phyloP scores from a whole-genome alignment of 108 stramenopile genomes.

The Pseudonitzschia multiseries region DNA sequence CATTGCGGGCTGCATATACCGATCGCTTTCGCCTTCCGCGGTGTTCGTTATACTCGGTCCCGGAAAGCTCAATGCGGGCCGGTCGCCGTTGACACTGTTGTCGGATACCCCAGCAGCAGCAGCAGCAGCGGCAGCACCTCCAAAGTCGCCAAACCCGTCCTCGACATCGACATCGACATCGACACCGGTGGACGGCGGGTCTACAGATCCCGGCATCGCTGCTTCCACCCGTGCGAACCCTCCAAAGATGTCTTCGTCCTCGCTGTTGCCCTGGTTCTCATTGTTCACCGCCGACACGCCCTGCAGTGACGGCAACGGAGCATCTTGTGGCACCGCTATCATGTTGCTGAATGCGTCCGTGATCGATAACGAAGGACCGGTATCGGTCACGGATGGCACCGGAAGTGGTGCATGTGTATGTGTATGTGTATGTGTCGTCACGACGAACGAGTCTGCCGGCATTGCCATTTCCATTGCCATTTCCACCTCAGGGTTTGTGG shows the following conservation, averaged over 20 bases:
- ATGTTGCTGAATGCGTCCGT: conserved; percentile 10
- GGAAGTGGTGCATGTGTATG: background rate
- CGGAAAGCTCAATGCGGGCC: too few species aligned
- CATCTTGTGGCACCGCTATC: conserved; percentile 5
- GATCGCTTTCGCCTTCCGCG: too few species aligned
- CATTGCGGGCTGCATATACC: too few species aligned
- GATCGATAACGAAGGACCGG: background rate
- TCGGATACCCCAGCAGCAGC: too few species aligned
- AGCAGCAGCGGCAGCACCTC: too few species aligned
- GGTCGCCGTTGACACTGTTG: too few species aligned
- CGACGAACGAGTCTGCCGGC: too few species aligned
- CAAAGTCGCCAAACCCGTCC: conserved; percentile 29
- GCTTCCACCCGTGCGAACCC: background rate
- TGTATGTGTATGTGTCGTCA: too few species aligned
- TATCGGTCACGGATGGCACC: background rate
- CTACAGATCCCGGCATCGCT: background rate
- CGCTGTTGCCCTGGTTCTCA: too few species aligned
- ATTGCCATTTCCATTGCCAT: too few species aligned
- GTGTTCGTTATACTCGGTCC: too few species aligned
- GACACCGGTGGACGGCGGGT: background rate
- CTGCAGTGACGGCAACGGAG: conserved; percentile 12
- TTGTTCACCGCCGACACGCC: background rate
- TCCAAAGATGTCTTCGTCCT: background rate
- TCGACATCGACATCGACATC: conserved; percentile 3
- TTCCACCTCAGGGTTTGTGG: too few species aligned